phyloP scores from a whole-genome alignment of 108 stramenopile species.

The Skeletonema costatum region DNA sequence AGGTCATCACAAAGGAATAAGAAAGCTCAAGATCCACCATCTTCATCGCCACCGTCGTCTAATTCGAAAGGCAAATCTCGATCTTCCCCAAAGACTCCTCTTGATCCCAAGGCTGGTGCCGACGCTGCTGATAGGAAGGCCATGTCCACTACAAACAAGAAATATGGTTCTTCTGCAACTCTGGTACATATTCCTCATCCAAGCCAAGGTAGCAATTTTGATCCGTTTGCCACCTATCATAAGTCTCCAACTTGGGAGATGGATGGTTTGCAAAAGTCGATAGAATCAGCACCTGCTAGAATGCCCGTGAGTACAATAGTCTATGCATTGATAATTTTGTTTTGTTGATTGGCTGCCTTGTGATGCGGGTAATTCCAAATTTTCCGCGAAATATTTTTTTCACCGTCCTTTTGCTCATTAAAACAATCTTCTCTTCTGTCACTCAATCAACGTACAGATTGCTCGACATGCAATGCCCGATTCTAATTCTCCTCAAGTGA shows the following conservation, averaged over 20 bases:
- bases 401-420: neutral
- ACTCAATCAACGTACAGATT: neutral
- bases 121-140: slow-evolving; percentile 9
- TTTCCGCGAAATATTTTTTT: slow-evolving; percentile 11
- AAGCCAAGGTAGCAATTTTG: neutral
- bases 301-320: slow-evolving; percentile 18
- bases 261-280: neutral
- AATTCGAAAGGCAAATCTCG: neutral
- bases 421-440: neutral
- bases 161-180: neutral
- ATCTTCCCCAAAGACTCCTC: neutral
- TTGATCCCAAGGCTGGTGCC: neutral
- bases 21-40: neutral
- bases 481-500: neutral
- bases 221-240: neutral
- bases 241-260: neutral
- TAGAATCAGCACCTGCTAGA: slow-evolving; percentile 21
- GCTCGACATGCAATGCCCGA: neutral
- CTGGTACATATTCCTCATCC: slow-evolving; percentile 16
- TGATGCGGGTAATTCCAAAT: neutral
- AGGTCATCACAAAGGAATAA: neutral
- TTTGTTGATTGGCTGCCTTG: neutral
- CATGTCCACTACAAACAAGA: slow-evolving; percentile 25
- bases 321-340: neutral
- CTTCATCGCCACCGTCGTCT: slow-evolving; percentile 1